Evolutionary conservation across 305 asterid genomes (phyloP).

Genomic region (Plantago rigida): DNA sequence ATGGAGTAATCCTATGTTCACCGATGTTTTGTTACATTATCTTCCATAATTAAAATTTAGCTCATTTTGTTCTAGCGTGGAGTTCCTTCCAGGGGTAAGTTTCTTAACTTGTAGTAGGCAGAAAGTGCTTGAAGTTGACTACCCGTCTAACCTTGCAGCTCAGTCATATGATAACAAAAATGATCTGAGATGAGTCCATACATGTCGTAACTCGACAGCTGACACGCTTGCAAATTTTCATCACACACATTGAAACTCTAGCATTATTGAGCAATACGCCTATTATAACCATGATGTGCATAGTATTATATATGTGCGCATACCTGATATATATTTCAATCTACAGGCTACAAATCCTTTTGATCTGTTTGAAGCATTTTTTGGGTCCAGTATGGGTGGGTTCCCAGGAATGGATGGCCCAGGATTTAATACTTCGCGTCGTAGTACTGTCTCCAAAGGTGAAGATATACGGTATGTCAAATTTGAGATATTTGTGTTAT

Average conservation of each 20-base stretch:
- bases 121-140: slow-evolving; percentile 4
- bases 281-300: slow-evolving; percentile 22
- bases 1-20: too few relatives aligned
- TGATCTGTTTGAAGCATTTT: slow-evolving; percentile 95
- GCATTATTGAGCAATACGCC: slow-evolving; percentile 16
- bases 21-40: too few relatives aligned
- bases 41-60: too few relatives aligned
- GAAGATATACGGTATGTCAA: slow-evolving; percentile 94
- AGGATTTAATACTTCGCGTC: slow-evolving; percentile 74
- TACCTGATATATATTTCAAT: slow-evolving; percentile 27
- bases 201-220: slow-evolving; percentile 2
- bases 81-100: background rate
- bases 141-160: slow-evolving; percentile 6
- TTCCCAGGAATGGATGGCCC: slow-evolving; percentile 73
- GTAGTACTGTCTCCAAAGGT: slow-evolving; percentile 76
- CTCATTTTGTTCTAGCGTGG: too few relatives aligned
- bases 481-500: slow-evolving; percentile 21
- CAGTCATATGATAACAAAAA: slow-evolving; percentile 13
- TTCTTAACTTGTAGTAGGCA: background rate
- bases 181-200: background rate
- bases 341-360: slow-evolving; percentile 76
- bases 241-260: slow-evolving; percentile 7
- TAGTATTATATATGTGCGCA: slow-evolving; percentile 3
- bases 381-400: slow-evolving; percentile 87
- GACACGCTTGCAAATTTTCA: background rate